Evolutionary conservation across 2,329 filamentous ascomycete genomes (phyloP).

Genomic region (Cordyceps cicadae): DNA sequence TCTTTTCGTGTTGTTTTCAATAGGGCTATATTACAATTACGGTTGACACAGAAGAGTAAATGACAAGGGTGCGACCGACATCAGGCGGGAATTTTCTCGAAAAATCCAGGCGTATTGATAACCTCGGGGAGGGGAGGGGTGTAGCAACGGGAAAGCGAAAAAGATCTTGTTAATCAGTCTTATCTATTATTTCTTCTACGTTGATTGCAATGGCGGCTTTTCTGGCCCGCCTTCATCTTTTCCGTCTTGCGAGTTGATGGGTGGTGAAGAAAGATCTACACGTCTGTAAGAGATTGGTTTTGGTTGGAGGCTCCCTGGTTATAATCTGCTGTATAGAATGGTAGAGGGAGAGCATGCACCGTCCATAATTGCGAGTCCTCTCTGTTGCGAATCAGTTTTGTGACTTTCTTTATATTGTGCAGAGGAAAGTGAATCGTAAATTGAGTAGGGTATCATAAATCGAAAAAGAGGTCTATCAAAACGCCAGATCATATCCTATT

Average conservation of each 20-base stretch:
- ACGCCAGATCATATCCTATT: background rate
- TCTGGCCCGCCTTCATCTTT: background rate
- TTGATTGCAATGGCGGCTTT: background rate
- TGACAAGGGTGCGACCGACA: background rate
- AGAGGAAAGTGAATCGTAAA: background rate
- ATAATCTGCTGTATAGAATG: background rate
- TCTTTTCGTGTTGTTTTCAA: background rate
- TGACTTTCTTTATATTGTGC: background rate
- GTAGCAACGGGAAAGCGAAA: background rate
- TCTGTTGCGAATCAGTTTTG: background rate
- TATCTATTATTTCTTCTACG: background rate
- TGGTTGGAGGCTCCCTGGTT: background rate
- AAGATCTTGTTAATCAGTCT: background rate
- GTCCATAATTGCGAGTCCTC: no score
- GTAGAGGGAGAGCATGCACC: background rate
- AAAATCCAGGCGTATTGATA: slow-evolving; percentile 5
- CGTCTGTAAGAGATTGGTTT: background rate
- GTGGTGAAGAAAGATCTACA: background rate
- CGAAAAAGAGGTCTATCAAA: background rate
- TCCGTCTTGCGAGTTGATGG: background rate
- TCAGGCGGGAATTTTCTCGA: background rate
- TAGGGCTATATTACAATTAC: background rate
- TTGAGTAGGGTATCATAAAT: slow-evolving; percentile 12
- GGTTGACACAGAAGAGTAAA: background rate
- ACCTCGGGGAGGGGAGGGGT: background rate